Conservation (phyloP, 148 eudicot genomes). For the Amaranthus cruentus region DNA sequence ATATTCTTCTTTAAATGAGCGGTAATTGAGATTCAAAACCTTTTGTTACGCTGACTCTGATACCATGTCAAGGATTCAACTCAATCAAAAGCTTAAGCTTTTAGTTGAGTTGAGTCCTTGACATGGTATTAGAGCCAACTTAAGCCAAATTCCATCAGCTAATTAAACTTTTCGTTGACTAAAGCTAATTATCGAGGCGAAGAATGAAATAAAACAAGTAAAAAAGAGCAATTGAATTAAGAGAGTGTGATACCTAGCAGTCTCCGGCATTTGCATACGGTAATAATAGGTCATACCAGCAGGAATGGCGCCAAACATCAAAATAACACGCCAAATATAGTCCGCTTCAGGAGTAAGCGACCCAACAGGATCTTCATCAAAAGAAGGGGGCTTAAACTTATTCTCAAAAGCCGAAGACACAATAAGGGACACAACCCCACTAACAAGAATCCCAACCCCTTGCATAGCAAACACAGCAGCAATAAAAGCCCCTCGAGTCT, state of each 20-base stretch:
- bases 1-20: too few species aligned
- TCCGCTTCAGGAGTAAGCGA: conserved; percentile 41
- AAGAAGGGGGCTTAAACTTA: conserved; percentile 24
- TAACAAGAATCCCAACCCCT: conserved; percentile 53
- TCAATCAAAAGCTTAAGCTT: too few species aligned
- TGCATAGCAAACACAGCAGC: conserved; percentile 86
- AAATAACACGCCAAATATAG: conserved; percentile 37
- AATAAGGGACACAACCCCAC: conserved; percentile 52
- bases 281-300: conserved; percentile 47
- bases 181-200: too few species aligned
- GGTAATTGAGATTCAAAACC: too few species aligned
- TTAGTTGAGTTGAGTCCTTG: too few species aligned
- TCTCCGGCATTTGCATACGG: conserved; percentile 61
- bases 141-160: too few species aligned
- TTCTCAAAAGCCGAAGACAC: conserved; percentile 35
- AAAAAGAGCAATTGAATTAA: background rate
- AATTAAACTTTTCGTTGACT: too few species aligned
- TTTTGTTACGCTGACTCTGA: too few species aligned
- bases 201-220: too few species aligned
- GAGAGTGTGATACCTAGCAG: conserved; percentile 29
- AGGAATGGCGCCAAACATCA: conserved; percentile 60
- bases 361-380: conserved; percentile 1
- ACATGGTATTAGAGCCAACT: too few species aligned
- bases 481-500: conserved; percentile 64
- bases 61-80: too few species aligned